These are phyloP conservation scores for Candida maris DNA, from an alignment of 805 yeast genomes.

Conservation along the genomic window DNA sequence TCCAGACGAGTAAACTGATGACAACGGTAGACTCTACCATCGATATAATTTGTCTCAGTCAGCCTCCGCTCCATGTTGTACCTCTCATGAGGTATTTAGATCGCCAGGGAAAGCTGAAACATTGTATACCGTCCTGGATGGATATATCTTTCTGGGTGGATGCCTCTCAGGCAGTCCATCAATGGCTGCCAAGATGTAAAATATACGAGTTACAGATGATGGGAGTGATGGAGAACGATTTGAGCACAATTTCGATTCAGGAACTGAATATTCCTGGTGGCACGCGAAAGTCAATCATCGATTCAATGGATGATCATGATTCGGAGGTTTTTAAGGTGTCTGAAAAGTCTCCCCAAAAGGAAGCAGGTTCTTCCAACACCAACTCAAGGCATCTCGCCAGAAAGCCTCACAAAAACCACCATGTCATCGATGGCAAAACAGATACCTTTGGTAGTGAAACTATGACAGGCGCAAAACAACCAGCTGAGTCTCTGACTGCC, in stretches of 20 bases:
- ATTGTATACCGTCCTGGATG: constrained; percentile 92
- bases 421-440: neutral
- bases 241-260: constrained; percentile 63
- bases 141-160: constrained; percentile 90
- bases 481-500: constrained; percentile 5
- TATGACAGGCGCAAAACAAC: constrained; percentile 1
- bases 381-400: neutral
- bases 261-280: constrained; percentile 40
- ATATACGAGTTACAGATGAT: constrained; percentile 96
- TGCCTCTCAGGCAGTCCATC: constrained; percentile 40
- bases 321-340: constrained; percentile 41
- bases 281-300: constrained; percentile 41
- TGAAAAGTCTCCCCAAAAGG: neutral
- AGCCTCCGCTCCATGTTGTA: constrained; percentile 88
- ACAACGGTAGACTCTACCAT: constrained; percentile 78
- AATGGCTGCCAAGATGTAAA: constrained; percentile 93
- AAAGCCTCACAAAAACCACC: neutral
- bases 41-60: constrained; percentile 82
- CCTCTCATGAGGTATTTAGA: constrained; percentile 79
- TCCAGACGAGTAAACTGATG: constrained; percentile 71
- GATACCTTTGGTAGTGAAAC: neutral
- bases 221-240: constrained; percentile 94
- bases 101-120: constrained; percentile 45
- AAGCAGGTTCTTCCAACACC: neutral
- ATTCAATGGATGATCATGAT: constrained; percentile 71